Conservation (phyloP, 2,329 filamentous ascomycete species). For the Beauveria rudraprayagi region DNA sequence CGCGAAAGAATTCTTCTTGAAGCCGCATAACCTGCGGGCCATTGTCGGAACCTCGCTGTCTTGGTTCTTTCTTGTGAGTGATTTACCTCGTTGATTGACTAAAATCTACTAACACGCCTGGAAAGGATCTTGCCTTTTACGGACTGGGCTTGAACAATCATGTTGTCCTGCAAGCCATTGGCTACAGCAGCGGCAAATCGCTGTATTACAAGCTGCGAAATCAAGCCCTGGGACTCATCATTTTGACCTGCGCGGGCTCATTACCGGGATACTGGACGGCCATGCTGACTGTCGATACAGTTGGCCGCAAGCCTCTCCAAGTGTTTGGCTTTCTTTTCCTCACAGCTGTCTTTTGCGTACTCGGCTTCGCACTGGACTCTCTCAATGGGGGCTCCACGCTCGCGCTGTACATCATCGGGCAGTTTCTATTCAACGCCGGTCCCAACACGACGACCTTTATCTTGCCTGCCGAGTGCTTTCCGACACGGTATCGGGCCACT, state of each 20-base stretch:
- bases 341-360: slow-evolving; percentile 52
- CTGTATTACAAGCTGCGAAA: slow-evolving; percentile 65
- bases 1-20: slow-evolving; percentile 56
- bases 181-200: slow-evolving; percentile 54
- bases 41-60: slow-evolving; percentile 69
- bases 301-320: slow-evolving; percentile 73
- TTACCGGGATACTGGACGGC: slow-evolving; percentile 77
- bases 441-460: slow-evolving; percentile 61
- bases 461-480: slow-evolving; percentile 56
- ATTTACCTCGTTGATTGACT: not conserved
- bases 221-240: slow-evolving; percentile 68
- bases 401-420: slow-evolving; percentile 53
- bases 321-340: slow-evolving; percentile 53
- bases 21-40: slow-evolving; percentile 63
- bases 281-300: slow-evolving; percentile 62
- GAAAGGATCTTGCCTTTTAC: slow-evolving; percentile 57
- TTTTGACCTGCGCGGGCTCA: slow-evolving; percentile 67
- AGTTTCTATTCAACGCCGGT: slow-evolving; percentile 61
- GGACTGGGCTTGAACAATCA: slow-evolving; percentile 69
- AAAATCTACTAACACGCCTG: not conserved
- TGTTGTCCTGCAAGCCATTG: slow-evolving; percentile 63
- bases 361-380: slow-evolving; percentile 51
- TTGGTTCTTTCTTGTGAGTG: slow-evolving; percentile 64
- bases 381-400: slow-evolving; percentile 44
- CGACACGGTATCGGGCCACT: slow-evolving; percentile 53